Evolutionary conservation across 2,329 filamentous ascomycete species (phyloP), one percentile per base, ranked within the genome.

Genomic region (Aspergillus neotritici): DNA sequence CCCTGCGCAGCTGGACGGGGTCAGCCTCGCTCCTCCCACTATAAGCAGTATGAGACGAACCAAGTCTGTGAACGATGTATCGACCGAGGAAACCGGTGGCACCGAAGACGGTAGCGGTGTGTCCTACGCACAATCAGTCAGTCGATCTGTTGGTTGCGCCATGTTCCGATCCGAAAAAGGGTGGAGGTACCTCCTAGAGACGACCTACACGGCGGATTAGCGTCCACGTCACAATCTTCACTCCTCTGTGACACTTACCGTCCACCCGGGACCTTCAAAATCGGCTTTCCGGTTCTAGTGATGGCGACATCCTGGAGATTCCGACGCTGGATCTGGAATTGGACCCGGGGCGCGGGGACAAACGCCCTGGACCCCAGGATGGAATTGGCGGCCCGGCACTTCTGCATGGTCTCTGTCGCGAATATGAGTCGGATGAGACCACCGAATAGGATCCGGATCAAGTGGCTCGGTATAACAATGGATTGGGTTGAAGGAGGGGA

Each of bases 81-180:
- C 93, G 83, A 64, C 93, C 93, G 43, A 98, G 75, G 68, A 94
- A 91, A 53, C 93, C 93, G 49, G 90, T 96, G 62, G 93, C 93
- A 71, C 93, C 93, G 72, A 98, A 98, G 60, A 98, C 91, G 46
- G 93, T 98, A 49, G 87, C 91, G 51, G 90, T 96, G 72, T 97
- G 89, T 55, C 91, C 91, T 88, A 69, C 49, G 40, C 41, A 47
- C 34, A 43, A 37, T 41, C 44, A 34, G n/a, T 40, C 28, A 48
- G 62, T 64, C 57, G 61, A 55, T 49, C 37, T 51, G 53, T 47
- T 45, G 40, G 50, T 31, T n/a, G n/a, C 32, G 40, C 35, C 31
- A 48, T 37, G 40, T 55, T 39, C 40, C 47, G 28, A 37, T 39
- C 40, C 47, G 28, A 37, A 35, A 34, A 48, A 37, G 44, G 41